Conservation (phyloP, 148 eudicot species). For the Arctostaphylos glauca region DNA sequence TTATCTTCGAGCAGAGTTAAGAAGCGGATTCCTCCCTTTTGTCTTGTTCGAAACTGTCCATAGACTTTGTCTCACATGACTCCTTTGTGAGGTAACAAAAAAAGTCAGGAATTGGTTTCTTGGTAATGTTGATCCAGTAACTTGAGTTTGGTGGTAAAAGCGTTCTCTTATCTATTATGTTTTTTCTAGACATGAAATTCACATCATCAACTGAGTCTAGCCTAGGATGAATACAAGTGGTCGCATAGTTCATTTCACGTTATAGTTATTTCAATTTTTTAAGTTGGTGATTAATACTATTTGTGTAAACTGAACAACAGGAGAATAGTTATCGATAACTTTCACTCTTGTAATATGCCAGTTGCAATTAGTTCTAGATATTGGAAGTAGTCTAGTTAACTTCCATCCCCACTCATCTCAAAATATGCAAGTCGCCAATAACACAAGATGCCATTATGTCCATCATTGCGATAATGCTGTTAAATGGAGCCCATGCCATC, state of each 20-base stretch:
- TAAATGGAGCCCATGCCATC: neutral
- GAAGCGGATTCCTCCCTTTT: neutral
- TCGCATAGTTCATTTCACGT: neutral
- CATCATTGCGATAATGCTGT: neutral
- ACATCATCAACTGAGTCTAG: neutral
- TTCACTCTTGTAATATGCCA: neutral
- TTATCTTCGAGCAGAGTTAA: neutral
- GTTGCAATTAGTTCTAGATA: neutral
- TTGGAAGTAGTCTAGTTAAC: neutral
- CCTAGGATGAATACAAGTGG: neutral
- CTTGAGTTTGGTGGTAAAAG: neutral
- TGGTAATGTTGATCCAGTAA: neutral
- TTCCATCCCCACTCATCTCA: neutral
- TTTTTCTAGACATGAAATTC: neutral
- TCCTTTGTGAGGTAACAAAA: neutral
- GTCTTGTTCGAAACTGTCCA: neutral
- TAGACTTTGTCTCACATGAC: neutral
- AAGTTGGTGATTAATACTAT: neutral
- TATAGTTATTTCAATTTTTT: neutral
- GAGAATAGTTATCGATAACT: conserved; percentile 3
- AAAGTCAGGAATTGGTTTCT: neutral
- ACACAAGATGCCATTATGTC: neutral
- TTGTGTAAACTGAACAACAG: neutral
- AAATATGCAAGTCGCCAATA: neutral
- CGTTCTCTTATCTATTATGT: neutral